These are phyloP conservation scores for Thamnidium elegans DNA, from an alignment of 192 early-diverging fungal genomes.

Conservation along the genomic window DNA sequence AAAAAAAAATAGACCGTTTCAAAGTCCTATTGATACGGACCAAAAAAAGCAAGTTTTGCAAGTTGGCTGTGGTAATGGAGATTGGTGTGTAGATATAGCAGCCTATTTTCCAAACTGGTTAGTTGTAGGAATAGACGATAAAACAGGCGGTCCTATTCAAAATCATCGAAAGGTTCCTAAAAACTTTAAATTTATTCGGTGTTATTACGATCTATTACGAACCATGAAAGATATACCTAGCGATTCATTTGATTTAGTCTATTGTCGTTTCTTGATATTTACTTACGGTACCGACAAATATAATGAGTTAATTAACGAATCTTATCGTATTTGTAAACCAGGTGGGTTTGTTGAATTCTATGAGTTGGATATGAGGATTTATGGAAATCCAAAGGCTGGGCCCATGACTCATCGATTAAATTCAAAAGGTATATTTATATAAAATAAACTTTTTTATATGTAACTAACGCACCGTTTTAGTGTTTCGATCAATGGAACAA, in stretches of 20 bases:
- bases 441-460: too few species aligned
- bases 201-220: conserved; percentile 8
- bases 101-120: conserved; percentile 11
- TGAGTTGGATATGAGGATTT: conserved; percentile 30
- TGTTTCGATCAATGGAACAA: conserved; percentile 7
- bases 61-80: conserved; percentile 27
- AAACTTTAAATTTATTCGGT: conserved; percentile 23
- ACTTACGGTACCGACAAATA: conserved; percentile 16
- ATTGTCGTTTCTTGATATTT: conserved; percentile 19
- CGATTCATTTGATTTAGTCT: conserved; percentile 21
- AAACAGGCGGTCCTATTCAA: conserved; percentile 8
- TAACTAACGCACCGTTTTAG: too few species aligned
- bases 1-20: conserved; percentile 4
- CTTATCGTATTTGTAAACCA: conserved; percentile 25
- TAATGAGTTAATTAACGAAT: conserved; percentile 9
- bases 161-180: conserved; percentile 8
- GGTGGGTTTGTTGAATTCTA: conserved; percentile 31
- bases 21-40: conserved; percentile 12
- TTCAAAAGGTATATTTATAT: conserved; percentile 23
- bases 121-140: conserved; percentile 21
- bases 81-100: conserved; percentile 15
- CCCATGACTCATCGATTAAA: conserved; percentile 7
- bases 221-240: conserved; percentile 15
- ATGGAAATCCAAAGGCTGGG: conserved; percentile 3
- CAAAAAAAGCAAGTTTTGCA: conserved; percentile 22